A percentile compares a stretch with the other conserved stretches of the same genome.
These are phyloP conservation scores for Pezicula rhizophila DNA, from an alignment of 2,329 filamentous ascomycete species.

Conservation along the genomic window DNA sequence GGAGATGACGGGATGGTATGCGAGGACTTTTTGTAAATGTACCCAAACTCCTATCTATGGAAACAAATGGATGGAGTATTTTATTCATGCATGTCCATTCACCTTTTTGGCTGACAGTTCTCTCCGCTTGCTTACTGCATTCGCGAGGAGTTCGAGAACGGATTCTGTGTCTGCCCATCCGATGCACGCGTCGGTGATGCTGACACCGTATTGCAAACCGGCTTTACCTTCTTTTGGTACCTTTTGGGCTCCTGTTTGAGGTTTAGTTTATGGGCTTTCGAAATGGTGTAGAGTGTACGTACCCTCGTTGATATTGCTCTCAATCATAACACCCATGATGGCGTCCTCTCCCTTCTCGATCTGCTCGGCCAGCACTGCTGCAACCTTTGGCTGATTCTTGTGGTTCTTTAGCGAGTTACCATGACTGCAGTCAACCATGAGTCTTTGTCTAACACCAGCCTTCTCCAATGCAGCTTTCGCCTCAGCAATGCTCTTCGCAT, in stretches of 20 bases:
- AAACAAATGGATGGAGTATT: too few species aligned
- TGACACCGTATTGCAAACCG: constrained; percentile 86
- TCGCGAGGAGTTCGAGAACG: constrained; percentile 71
- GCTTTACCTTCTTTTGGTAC: constrained; percentile 80
- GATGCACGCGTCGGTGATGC: constrained; percentile 97
- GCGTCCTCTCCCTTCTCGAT: constrained; percentile 75
- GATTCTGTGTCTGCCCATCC: constrained; percentile 83
- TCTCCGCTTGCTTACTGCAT: constrained; percentile 71
- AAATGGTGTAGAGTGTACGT: constrained; percentile 21
- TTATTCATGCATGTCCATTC: background rate
- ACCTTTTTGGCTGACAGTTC: constrained; percentile 26
- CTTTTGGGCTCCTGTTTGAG: constrained; percentile 70
- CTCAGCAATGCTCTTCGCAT: constrained; percentile 74
- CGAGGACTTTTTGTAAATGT: constrained; percentile 2
- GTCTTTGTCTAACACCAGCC: constrained; percentile 64
- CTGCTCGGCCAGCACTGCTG: constrained; percentile 73
- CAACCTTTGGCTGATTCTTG: constrained; percentile 95
- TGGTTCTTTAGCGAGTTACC: constrained; percentile 95
- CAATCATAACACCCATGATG: constrained; percentile 98
- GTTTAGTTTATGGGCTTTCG: constrained; percentile 3
- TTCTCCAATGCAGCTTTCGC: constrained; percentile 74
- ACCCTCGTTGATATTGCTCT: constrained; percentile 95
- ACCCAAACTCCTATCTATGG: too few species aligned
- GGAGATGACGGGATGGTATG: too few species aligned
- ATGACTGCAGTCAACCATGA: constrained; percentile 99